Base-by-base conservation (phyloP, 139 green algal species). In the Chlorella sp. region DNA sequence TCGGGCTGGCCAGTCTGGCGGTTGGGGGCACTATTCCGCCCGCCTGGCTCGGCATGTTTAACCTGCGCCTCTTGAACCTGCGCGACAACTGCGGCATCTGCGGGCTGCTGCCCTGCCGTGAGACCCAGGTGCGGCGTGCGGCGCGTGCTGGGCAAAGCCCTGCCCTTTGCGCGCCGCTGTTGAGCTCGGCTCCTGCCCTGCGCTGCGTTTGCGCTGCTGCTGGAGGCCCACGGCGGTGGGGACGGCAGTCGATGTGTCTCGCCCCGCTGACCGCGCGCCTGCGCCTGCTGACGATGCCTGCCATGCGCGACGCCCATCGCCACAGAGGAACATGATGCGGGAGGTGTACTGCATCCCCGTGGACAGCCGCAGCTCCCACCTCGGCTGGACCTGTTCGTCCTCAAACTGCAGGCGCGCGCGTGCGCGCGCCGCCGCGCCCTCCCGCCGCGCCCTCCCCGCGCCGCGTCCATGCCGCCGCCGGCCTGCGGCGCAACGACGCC, bases 71-170 rank as follows among this genome's bases (percentile, higher is more conserved):
- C 35, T 38, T 68, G 21, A 50, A 38, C 9, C 35, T 74, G 8
- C 67, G 67, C 42, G 38, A 15, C 27, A 64, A 42, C 51, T 75
- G 51, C 40, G 51, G 38, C 25, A 38, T 75, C 15, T 75, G 68
- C 27, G 68, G 68, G 27, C 5, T 2, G 0, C 14, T 29, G 11
- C 68, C 68, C 27, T 75, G 38, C 11, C 8, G 15, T 31, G 29
- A 43, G 12, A 29, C 31, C 29, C 33, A 41, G 6, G 29, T 42
- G 58, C 29, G 6, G 51, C 17, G 51, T 21, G 12, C 17, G 12
- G 6, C 51, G 17, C 9, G 55, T 29, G 27, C 55, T 36, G 55
- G 25, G 23, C 9, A 3, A 61, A n/a, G n/a, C n/a, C n/a, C n/a
- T n/a, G n/a, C n/a, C n/a, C n/a, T n/a, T n/a, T n/a, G n/a, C n/a